A percentile compares a stretch with the other conserved stretches of the same genome.
Conservation (phyloP, 2,329 filamentous ascomycete species). For the Tolypocladium nubicola region DNA sequence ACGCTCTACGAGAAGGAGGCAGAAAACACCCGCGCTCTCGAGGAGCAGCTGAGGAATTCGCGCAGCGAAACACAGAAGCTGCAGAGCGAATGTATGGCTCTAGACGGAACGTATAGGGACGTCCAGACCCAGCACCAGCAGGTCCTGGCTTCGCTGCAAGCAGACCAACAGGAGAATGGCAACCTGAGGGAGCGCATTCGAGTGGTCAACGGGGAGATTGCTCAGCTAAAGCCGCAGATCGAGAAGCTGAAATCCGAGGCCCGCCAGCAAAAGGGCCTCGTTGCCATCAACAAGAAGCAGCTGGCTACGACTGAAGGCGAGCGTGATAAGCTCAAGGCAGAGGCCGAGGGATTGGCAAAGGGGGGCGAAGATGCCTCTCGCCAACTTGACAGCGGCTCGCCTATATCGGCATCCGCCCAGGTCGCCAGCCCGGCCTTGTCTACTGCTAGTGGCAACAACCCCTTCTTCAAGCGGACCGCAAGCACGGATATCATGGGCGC, state of each 20-base stretch:
- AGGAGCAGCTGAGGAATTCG: conserved; percentile 69
- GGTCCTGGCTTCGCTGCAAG: conserved; percentile 60
- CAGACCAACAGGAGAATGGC: conserved; percentile 82
- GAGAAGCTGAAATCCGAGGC: conserved; percentile 90
- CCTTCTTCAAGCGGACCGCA: conserved; percentile 73
- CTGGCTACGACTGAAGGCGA: conserved; percentile 81
- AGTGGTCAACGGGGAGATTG: conserved; percentile 70
- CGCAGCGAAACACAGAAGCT: conserved; percentile 76
- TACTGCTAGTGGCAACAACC: conserved; percentile 72
- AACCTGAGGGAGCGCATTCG: conserved; percentile 81
- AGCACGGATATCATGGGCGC: conserved; percentile 50
- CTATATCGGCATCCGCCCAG: conserved; percentile 32
- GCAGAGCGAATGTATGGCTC: conserved; percentile 69
- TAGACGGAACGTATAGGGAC: conserved; percentile 74
- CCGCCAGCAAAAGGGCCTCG: conserved; percentile 88
- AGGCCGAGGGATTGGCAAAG: conserved; percentile 60
- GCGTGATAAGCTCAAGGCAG: conserved; percentile 74
- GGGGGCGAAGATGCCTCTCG: conserved; percentile 48
- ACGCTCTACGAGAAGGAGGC: conserved; percentile 89
- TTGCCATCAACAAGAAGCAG: conserved; percentile 98
- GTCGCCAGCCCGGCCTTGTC: conserved; percentile 62
- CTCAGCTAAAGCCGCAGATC: conserved; percentile 76
- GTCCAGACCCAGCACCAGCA: conserved; percentile 75
- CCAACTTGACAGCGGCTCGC: conserved; percentile 41
- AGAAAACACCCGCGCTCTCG: conserved; percentile 70